Evolutionary conservation across 2,329 filamentous ascomycete species (phyloP).

Genomic region (Alternaria viburni): DNA sequence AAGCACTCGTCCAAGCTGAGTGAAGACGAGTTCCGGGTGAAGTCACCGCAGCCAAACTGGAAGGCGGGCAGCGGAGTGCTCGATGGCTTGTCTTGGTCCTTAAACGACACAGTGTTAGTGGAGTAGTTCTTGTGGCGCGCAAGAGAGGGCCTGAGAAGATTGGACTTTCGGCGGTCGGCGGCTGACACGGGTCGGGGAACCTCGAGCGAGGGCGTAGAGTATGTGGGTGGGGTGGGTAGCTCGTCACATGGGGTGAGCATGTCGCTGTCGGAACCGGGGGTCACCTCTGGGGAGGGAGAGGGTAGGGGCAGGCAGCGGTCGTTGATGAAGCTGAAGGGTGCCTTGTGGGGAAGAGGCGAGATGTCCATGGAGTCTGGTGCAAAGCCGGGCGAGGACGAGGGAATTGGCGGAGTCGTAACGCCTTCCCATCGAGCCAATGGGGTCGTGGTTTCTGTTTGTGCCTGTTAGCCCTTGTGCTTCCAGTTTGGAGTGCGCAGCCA

Average conservation of each 20-base stretch:
- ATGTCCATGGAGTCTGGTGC: conserved; percentile 86
- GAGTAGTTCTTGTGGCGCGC: conserved; percentile 76
- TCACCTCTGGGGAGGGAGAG: conserved; percentile 71
- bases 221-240: conserved; percentile 32
- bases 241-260: conserved; percentile 49
- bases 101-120: conserved; percentile 68
- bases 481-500: conserved; percentile 16
- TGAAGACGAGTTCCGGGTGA: conserved; percentile 59
- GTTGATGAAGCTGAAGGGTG: conserved; percentile 64
- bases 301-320: conserved; percentile 71
- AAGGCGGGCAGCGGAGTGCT: conserved; percentile 71
- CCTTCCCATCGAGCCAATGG: conserved; percentile 63
- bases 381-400: conserved; percentile 79
- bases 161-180: conserved; percentile 46
- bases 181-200: conserved; percentile 45
- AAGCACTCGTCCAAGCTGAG: conserved; percentile 83
- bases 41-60: conserved; percentile 67
- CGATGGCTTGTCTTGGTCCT: conserved; percentile 59
- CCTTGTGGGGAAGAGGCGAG: conserved; percentile 86
- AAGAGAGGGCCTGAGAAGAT: conserved; percentile 75
- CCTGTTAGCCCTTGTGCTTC: conserved; percentile 36
- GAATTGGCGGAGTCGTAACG: conserved; percentile 83
- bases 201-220: conserved; percentile 36
- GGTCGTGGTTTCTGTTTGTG: conserved; percentile 51
- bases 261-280: conserved; percentile 53